A percentile compares a stretch with the other conserved stretches of the same genome.
phyloP scores from a whole-genome alignment of 2,329 filamentous ascomycete genomes.

The Phyllosticta ampelicida region DNA sequence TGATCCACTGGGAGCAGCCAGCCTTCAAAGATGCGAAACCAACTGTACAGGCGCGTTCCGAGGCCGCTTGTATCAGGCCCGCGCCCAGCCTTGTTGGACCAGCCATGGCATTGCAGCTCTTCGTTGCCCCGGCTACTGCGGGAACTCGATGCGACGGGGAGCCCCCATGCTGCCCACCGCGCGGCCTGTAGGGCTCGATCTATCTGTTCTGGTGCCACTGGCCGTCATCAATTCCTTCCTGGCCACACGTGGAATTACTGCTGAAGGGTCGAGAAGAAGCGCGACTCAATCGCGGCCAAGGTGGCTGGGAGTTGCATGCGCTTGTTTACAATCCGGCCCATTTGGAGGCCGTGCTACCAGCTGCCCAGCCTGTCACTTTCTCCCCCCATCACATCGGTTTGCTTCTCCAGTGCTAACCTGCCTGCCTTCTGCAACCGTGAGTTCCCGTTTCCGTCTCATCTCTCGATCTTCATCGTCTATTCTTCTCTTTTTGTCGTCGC shows the following conservation, averaged over 20 bases:
- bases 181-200: not conserved
- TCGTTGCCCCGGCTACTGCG: constrained; percentile 7
- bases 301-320: constrained; percentile 2
- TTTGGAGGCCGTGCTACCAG: not conserved
- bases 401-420: not conserved
- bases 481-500: not conserved
- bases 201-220: constrained; percentile 1
- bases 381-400: not conserved
- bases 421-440: not conserved
- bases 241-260: constrained; percentile 3
- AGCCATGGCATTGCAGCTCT: constrained; percentile 1
- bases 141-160: constrained; percentile 3
- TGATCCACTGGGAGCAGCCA: not conserved
- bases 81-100: not conserved
- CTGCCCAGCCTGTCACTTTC: constrained; percentile 5
- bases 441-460: not conserved
- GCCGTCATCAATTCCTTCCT: not conserved
- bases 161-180: constrained; percentile 9
- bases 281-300: not conserved
- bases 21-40: not conserved
- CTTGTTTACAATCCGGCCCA: constrained; percentile 9
- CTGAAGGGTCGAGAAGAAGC: not conserved
- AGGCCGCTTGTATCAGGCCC: not conserved
- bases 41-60: not conserved
- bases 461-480: not conserved